These are phyloP conservation scores for Megacollybia platyphylla DNA, from an alignment of 1,284 basidiomycete species.

Conservation along the genomic window DNA sequence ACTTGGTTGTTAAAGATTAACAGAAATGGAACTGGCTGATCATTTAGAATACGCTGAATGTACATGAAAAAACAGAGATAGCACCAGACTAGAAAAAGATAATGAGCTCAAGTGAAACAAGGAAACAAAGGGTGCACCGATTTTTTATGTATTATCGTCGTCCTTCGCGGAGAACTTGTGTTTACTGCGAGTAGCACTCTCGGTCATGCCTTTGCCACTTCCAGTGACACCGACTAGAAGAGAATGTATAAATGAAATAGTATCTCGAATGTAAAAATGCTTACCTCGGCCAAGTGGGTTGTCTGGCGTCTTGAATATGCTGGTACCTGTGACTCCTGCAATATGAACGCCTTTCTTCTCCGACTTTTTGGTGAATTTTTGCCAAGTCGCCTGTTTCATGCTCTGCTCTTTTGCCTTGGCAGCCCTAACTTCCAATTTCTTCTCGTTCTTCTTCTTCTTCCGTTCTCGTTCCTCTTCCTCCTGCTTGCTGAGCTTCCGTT, in stretches of 20 bases:
- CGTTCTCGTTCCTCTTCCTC: constrained; percentile 84
- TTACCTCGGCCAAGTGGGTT: constrained; percentile 80
- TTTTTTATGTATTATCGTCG: constrained; percentile 20
- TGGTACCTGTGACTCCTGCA: constrained; percentile 77
- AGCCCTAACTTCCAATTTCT: constrained; percentile 80
- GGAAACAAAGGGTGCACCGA: no score
- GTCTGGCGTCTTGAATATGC: constrained; percentile 94
- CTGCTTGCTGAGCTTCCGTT: constrained; percentile 68
- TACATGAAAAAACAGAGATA: no score
- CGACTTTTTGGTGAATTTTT: constrained; percentile 95
- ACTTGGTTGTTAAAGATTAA: no score
- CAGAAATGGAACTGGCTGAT: no score
- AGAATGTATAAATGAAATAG: constrained; percentile 12
- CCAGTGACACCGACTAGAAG: constrained; percentile 82
- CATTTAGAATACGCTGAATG: no score
- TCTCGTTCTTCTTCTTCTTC: constrained; percentile 96
- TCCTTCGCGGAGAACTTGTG: constrained; percentile 63
- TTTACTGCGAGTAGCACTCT: constrained; percentile 59
- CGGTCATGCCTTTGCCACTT: constrained; percentile 88
- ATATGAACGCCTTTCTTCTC: constrained; percentile 91
- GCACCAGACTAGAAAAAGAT: no score
- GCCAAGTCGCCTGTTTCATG: constrained; percentile 87
- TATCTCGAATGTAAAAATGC: constrained; percentile 13
- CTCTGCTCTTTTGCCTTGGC: constrained; percentile 85
- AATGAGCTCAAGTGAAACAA: no score